phyloP scores from a whole-genome alignment of 108 stramenopile species.

The Skeletonema potamos region DNA sequence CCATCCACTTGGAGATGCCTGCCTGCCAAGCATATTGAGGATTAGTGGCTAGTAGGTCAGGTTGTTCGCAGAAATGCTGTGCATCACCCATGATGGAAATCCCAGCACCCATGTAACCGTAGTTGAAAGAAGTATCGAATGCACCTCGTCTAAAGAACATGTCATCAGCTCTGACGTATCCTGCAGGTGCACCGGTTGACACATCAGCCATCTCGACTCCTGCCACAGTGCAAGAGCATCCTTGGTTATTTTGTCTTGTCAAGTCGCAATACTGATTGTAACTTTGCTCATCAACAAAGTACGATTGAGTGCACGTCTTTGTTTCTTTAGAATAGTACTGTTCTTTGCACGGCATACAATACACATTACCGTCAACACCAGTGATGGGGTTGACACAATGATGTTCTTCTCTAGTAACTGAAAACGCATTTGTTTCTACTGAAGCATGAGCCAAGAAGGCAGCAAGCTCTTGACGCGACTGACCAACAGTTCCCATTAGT shows the following conservation, averaged over 20 bases:
- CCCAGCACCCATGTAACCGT: slow-evolving; percentile 41
- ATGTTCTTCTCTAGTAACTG: slow-evolving; percentile 15
- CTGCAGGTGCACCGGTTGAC: slow-evolving; percentile 6
- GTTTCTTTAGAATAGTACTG: slow-evolving; percentile 23
- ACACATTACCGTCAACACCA: slow-evolving; percentile 26
- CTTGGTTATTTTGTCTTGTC: slow-evolving; percentile 27
- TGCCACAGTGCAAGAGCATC: slow-evolving; percentile 24
- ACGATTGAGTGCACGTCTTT: slow-evolving; percentile 21
- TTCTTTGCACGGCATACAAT: slow-evolving; percentile 45
- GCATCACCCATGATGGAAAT: slow-evolving; percentile 24
- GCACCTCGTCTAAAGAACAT: slow-evolving; percentile 39
- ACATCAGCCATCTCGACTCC: slow-evolving; percentile 13
- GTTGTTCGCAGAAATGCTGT: slow-evolving; percentile 28
- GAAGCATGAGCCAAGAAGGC: slow-evolving; percentile 37
- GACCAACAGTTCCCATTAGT: slow-evolving; percentile 17
- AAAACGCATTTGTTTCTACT: slow-evolving; percentile 34
- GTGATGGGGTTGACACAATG: slow-evolving; percentile 42
- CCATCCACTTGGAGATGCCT: slow-evolving; percentile 47
- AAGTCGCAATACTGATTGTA: slow-evolving; percentile 39
- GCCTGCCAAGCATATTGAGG: slow-evolving; percentile 34
- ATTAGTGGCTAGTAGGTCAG: slow-evolving; percentile 41
- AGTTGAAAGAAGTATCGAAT: slow-evolving; percentile 33
- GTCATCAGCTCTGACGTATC: slow-evolving; percentile 31
- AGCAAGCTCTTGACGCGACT: slow-evolving; percentile 27
- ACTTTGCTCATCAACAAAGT: slow-evolving; percentile 16